Base-by-base conservation (phyloP, 1,139 yeast genomes). In the Protomyces macrosporus region DNA sequence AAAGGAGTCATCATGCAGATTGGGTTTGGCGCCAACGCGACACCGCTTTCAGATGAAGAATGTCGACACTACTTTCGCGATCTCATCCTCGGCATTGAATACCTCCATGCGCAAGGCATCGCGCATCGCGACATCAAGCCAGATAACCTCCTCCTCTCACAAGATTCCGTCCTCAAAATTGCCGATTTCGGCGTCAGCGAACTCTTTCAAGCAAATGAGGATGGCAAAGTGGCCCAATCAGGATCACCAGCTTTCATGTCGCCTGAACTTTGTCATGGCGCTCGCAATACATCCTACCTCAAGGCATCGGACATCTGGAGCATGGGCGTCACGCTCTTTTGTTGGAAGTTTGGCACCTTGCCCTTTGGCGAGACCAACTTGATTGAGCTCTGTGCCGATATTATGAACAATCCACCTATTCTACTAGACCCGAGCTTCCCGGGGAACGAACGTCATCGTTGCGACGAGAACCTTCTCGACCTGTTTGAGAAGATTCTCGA, bases 71-170 rank as follows among this genome's bases (percentile, higher is more conserved):
- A 72, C 39, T 87, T 93, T 71, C 80, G 97, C 67, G 97, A 93
- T 71, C 90, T 93, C 60, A 80, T 93, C 6, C 79, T 90, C 39
- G 98, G 97, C 0, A 79, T 93, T 53, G 98, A 93, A 74, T 93
- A 91, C 75, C 75, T 93, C 68, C 98, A 93, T 76, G 81, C 88
- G 66, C 96, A 90, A 73, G 98, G 97, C 1, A 89, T 93, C 56
- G 88, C 93, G 16, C 98, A 93, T 75, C 82, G 98, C 67, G 98
- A 93, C 74, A 91, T 93, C 68, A 93, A 93, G 74, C 97, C 98
- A 1, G 97, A 97, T 12, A 93, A 93, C 72, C 77, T 93, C 58
- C 78, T 93, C 63, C 85, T 91, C 1, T 82, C 87, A 42, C 81
- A 83, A 10, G 87, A 88, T 70, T 85, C 87, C 65, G 82, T 84